Conservation (phyloP, 2,329 filamentous ascomycete genomes). For the Neurospora crassa region DNA sequence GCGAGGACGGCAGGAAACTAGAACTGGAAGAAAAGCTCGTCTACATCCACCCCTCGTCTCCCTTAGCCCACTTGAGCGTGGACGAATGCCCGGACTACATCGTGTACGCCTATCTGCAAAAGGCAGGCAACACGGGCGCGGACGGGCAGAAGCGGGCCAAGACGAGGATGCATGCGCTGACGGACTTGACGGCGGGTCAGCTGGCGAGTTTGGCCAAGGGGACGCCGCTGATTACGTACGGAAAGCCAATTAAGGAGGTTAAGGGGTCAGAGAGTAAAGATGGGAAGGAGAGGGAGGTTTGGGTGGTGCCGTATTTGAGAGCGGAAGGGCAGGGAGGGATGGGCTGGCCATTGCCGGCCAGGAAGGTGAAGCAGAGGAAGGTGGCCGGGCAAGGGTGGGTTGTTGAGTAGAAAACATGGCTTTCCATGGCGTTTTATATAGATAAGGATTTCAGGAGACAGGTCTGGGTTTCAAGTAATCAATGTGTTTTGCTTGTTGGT, state of each 20-base stretch:
- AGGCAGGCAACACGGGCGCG: conserved; percentile 38
- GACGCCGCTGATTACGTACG: conserved; percentile 73
- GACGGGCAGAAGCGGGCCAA: conserved; percentile 50
- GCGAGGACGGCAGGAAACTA: conserved; percentile 23
- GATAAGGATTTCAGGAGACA: not conserved
- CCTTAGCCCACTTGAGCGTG: conserved; percentile 59
- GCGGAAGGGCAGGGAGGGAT: conserved; percentile 56
- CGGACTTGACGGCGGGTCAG: conserved; percentile 65
- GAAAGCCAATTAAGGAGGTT: conserved; percentile 85
- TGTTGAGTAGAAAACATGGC: conserved; percentile 35
- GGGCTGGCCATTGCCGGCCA: conserved; percentile 80
- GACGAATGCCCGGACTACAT: conserved; percentile 79
- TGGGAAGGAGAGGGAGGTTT: conserved; percentile 57
- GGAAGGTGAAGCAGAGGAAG: conserved; percentile 73
- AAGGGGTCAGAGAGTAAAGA: conserved; percentile 30
- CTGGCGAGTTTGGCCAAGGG: conserved; percentile 72
- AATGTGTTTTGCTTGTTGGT: not conserved
- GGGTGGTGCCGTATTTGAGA: conserved; percentile 69
- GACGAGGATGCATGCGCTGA: conserved; percentile 82
- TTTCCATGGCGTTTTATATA: not conserved
- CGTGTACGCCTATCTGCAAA: conserved; percentile 79
- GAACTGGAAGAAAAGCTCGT: conserved; percentile 54
- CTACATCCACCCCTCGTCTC: conserved; percentile 79
- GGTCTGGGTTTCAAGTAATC: not conserved
- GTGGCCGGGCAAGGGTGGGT: conserved; percentile 66